Evolutionary conservation across 2,329 filamentous ascomycete genomes (phyloP), one percentile per base, ranked within the genome.

Genomic region (Colletotrichum sp.): DNA sequence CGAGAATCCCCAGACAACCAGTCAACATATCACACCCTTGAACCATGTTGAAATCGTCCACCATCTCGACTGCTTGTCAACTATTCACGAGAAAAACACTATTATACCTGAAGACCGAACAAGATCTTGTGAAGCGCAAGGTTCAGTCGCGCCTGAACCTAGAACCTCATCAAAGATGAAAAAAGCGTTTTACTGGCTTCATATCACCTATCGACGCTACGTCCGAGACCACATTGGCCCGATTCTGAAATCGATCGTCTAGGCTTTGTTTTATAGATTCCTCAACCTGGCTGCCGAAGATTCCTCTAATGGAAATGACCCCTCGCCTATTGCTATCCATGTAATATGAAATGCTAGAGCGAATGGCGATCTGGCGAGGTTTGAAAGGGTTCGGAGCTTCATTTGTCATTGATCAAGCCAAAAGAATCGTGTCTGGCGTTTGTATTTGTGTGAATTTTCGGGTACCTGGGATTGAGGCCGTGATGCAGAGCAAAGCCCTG

Each of bases 201-300:
- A 2, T n/a, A 10, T 36, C 34, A 16, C 34, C 34, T 36, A 24
- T 24, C 21, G 21, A 24, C 21, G 21, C 21, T 24, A 24, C 21
- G 21, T 24, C 21, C 21, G 21, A 24, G 21, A 24, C 21, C 21
- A 24, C 26, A 28, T 43, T 48, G 43, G 43, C 43, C 18, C 13
- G 43, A 3, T 21, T 48, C 10, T 21, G 0, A 1, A 48, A n/a
- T 48, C 0, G 0, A 48, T 13, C 43, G 5, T 21, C 43, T 48
- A 3, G 43, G n/a, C 43, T n/a, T 48, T n/a, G 38, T 48, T 21
- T 48, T 21, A 48, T 48, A 48, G 18, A 48, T 0, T 4, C 1
- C 43, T 0, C 43, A 13, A 0, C 43, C 10, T 2, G n/a, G 2
- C 0, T 13, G 1, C 43, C 1, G 4, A 7, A 7, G 2, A 48